phyloP scores from a whole-genome alignment of 768 basidiomycete genomes.

The Rhodotorula diobovata region DNA sequence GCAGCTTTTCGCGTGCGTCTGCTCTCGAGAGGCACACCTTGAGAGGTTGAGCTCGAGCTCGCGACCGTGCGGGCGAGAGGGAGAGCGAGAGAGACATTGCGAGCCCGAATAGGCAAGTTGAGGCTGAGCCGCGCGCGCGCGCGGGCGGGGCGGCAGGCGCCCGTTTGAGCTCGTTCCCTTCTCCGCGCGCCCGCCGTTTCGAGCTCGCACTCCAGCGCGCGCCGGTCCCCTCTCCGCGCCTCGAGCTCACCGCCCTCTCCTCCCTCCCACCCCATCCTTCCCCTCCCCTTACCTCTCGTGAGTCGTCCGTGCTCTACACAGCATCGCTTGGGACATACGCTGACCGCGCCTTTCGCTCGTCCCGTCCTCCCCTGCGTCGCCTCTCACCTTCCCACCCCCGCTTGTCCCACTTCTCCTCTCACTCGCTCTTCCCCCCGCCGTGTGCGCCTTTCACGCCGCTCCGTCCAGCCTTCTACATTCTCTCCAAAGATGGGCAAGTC shows the following conservation, averaged over 20 bases:
- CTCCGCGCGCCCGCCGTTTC: not conserved
- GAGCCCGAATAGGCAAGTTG: no score
- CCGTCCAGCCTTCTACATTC: not conserved
- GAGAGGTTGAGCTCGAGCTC: not conserved
- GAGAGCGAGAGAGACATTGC: no score
- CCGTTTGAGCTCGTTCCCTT: no score
- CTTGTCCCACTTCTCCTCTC: not conserved
- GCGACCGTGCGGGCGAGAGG: not conserved
- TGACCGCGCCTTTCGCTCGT: not conserved
- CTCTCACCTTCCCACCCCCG: not conserved
- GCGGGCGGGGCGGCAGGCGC: no score
- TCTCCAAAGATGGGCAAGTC: constrained; percentile 37
- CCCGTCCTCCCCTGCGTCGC: not conserved
- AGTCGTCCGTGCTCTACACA: not conserved
- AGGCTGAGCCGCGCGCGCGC: no score
- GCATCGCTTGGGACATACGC: not conserved
- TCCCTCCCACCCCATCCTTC: constrained; percentile 1
- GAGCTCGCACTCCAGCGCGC: not conserved
- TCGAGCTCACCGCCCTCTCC: not conserved
- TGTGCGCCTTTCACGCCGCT: not conserved
- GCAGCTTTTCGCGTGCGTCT: not conserved
- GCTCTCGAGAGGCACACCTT: not conserved
- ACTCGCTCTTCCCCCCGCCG: no score
- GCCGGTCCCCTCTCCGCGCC: not conserved
- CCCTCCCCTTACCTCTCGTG: not conserved